These are phyloP conservation scores for Xerocomellus amylosporus DNA, from an alignment of 768 basidiomycete genomes.

Conservation along the genomic window DNA sequence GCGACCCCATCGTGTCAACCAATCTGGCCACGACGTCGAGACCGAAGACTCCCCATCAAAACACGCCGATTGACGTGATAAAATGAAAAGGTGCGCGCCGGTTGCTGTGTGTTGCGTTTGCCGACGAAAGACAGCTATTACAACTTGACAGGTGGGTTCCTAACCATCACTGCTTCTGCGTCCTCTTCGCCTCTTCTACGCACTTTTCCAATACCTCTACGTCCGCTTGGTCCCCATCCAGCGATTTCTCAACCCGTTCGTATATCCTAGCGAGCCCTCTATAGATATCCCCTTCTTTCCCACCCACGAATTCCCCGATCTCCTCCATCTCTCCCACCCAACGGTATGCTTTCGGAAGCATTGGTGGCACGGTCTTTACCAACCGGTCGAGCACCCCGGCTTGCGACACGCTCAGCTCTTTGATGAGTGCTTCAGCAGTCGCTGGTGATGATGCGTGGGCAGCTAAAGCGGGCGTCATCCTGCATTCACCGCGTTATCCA, in stretches of 20 bases:
- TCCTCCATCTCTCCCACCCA: conserved; percentile 66
- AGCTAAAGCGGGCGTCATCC: conserved; percentile 33
- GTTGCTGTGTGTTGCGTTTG: conserved; percentile 11
- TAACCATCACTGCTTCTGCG: not conserved
- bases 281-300: conserved; percentile 43
- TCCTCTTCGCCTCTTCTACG: conserved; percentile 43
- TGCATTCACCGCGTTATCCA: not conserved
- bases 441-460: conserved; percentile 57
- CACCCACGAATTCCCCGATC: conserved; percentile 54
- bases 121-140: conserved; percentile 11
- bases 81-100: conserved; percentile 25
- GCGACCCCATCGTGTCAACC: conserved; percentile 1
- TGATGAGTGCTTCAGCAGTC: conserved; percentile 54
- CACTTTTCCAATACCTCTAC: conserved; percentile 41
- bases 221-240: conserved; percentile 39
- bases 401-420: conserved; percentile 48
- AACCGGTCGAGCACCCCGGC: conserved; percentile 42
- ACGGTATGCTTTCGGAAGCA: conserved; percentile 63
- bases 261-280: conserved; percentile 47
- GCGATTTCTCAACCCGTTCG: conserved; percentile 40
- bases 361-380: conserved; percentile 39
- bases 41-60: conserved; percentile 12
- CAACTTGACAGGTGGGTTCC: conserved; percentile 15
- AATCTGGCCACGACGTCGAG: not conserved
- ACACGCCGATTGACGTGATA: conserved; percentile 15